phyloP scores from a whole-genome alignment of 192 early-diverging fungal species.

The Umbelopsis vinacea region DNA sequence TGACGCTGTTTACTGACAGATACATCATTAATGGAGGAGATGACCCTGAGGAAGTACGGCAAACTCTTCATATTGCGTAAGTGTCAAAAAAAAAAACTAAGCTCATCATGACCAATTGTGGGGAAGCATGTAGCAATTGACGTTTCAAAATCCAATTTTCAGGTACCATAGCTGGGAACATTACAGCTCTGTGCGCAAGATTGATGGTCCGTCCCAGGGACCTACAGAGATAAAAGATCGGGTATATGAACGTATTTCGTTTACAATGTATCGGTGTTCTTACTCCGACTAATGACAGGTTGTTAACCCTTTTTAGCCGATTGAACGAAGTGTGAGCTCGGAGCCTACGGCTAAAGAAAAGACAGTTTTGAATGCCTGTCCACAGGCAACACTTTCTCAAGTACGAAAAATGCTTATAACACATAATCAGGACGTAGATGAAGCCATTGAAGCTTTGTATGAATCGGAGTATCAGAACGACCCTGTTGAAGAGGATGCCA shows the following conservation, averaged over 20 bases:
- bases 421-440: conserved; percentile 46
- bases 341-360: conserved; percentile 53
- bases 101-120: too few relatives aligned
- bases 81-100: neutral
- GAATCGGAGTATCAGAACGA: conserved; percentile 25
- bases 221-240: conserved; percentile 58
- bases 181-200: conserved; percentile 75
- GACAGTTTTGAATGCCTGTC: conserved; percentile 61
- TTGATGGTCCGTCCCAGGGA: conserved; percentile 63
- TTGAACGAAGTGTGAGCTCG: conserved; percentile 17
- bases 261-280: conserved; percentile 1
- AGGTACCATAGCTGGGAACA: conserved; percentile 79
- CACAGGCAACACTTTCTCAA: conserved; percentile 45
- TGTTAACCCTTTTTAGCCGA: conserved; percentile 21
- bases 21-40: conserved; percentile 71
- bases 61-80: conserved; percentile 66
- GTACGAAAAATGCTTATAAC: conserved; percentile 56
- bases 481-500: neutral
- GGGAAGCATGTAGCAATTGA: too few relatives aligned
- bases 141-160: neutral
- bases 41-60: conserved; percentile 46
- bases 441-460: conserved; percentile 60
- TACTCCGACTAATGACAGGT: conserved; percentile 20
- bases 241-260: conserved; percentile 22
- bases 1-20: conserved; percentile 7